Base-by-base conservation (phyloP, 192 early-diverging fungal genomes). In the Linnemannia hyalina region DNA sequence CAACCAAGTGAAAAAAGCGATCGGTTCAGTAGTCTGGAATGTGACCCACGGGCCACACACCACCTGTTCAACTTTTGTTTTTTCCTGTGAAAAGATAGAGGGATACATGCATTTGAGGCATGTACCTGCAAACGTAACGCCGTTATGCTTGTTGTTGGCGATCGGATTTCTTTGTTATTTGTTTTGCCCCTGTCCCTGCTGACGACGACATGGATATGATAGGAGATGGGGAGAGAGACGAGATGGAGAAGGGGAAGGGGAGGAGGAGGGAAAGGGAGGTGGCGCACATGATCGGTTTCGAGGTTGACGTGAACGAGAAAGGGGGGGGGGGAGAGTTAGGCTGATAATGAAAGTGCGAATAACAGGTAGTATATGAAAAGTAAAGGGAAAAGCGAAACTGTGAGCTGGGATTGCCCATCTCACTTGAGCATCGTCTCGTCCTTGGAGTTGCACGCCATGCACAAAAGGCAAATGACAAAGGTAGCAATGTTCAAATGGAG, bases 1-100 rank as follows among this genome's bases (percentile, higher is more conserved):
- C 11, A 65, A 65, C 3, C n/a, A 13, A 65, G 13, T 2, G 3
- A 32, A 65, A 65, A 65, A 65, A 65, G 26, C 60, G 60, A 65
- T 65, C 60, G 60, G 60, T 26, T 65, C 60, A 65, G 29, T 65
- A 26, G 60, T 65, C 60, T 65, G 60, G 60, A 65, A 65, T 65
- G 60, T 65, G 60, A 65, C 60, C 60, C 60, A 65, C 60, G 60
- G 60, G 13, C 60, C 60, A 65, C 60, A 65, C 60, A 52, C 55
- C 60, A 65, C 60, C 60, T 65, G 60, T 15, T 4, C 13, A 11
- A 9, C n/a, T 26, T 60, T 60, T 65, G 60, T 65, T 65, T 65
- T 65, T 32, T 5, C 13, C 6, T n/a, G 57, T 6, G 23, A 26
- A 11, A 10, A 26, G 23, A 26, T 7, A 57, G n/a, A 57, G 9